A percentile compares a stretch with the other conserved stretches of the same genome.
Conservation (phyloP, 352 stramenopile species). For the Vaucheria bursata region DNA sequence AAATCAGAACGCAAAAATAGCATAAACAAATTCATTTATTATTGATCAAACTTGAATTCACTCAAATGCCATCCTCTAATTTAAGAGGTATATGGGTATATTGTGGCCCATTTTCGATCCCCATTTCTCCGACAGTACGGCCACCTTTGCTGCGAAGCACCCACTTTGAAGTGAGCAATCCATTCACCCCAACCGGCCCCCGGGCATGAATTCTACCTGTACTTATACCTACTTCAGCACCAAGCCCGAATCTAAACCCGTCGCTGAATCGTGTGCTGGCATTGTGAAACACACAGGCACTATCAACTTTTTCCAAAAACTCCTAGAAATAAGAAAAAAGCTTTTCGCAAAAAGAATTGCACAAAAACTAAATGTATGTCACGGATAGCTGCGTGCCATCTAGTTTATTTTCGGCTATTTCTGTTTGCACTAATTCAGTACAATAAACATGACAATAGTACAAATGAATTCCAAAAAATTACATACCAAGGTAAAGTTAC, state of each 20-base stretch:
- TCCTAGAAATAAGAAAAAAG: no score
- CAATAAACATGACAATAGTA: no score
- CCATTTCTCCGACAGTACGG: no score
- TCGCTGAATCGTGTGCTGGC: slow-evolving; percentile 88
- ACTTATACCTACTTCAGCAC: slow-evolving; percentile 91
- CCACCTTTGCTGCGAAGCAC: slow-evolving; percentile 61
- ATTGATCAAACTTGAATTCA: neutral
- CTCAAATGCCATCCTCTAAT: slow-evolving; percentile 13
- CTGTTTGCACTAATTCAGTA: no score
- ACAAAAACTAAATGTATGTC: no score
- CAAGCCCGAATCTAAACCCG: slow-evolving; percentile 92
- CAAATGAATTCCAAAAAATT: no score
- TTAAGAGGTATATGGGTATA: slow-evolving; percentile 34
- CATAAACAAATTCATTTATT: no score
- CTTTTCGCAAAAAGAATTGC: no score
- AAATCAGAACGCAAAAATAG: no score
- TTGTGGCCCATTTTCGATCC: slow-evolving; percentile 20
- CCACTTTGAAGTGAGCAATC: slow-evolving; percentile 95
- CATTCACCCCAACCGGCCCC: slow-evolving; percentile 81
- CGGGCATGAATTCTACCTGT: slow-evolving; percentile 92
- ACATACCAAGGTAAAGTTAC: no score
- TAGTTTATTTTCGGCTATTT: no score
- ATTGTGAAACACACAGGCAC: slow-evolving; percentile 96
- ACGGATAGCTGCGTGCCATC: no score
- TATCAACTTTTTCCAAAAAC: slow-evolving; percentile 78